phyloP scores from a whole-genome alignment of 1,284 basidiomycete species.

The Ganoderma sinense region DNA sequence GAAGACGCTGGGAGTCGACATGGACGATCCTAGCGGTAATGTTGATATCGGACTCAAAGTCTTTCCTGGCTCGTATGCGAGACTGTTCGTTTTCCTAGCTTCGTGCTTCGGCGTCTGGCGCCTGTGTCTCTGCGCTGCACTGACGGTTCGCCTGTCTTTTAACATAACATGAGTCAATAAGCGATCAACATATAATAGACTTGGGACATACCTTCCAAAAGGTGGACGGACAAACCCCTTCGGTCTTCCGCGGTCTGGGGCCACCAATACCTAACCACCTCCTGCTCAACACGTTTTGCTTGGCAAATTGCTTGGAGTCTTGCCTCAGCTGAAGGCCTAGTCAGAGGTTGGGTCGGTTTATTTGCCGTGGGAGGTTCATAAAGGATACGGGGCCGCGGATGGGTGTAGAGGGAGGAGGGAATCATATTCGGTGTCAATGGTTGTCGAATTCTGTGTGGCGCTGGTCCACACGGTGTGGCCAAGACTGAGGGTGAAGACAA shows the following conservation, averaged over 20 bases:
- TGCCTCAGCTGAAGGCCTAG: background rate
- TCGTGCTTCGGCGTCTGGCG: background rate
- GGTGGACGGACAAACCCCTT: background rate
- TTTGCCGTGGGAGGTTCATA: slow-evolving; percentile 5
- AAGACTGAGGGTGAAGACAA: background rate
- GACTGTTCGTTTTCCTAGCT: background rate
- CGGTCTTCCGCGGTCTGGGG: too few relatives aligned
- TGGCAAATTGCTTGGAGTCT: background rate
- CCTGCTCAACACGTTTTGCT: background rate
- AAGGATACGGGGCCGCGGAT: slow-evolving; percentile 4
- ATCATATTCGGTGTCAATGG: slow-evolving; percentile 4
- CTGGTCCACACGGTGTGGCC: background rate
- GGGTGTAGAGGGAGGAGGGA: slow-evolving; percentile 13
- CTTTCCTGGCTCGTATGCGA: background rate
- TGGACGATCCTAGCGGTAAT: background rate
- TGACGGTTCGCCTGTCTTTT: background rate
- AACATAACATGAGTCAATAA: background rate
- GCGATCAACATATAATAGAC: background rate
- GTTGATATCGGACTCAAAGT: background rate
- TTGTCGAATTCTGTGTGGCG: background rate
- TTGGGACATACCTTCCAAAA: background rate
- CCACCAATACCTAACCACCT: background rate
- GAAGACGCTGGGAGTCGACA: background rate
- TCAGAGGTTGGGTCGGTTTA: background rate
- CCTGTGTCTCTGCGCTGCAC: background rate